Conservation (phyloP, 495 filamentous ascomycete species). For the Aspergillus taichungensis region DNA sequence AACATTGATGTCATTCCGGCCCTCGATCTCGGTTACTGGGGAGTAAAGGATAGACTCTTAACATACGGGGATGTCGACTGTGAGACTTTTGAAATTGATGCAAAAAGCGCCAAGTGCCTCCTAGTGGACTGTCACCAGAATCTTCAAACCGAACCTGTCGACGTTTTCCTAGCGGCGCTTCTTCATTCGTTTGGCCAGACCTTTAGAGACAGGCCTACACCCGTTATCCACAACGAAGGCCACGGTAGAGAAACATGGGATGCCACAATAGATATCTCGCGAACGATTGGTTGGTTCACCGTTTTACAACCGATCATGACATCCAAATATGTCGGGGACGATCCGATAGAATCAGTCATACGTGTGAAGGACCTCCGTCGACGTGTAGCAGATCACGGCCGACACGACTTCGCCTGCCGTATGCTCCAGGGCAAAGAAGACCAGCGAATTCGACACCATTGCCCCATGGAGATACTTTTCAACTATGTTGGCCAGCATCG, state of each 20-base stretch:
- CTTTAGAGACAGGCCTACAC: conserved; percentile 43
- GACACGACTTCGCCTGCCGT: conserved; percentile 41
- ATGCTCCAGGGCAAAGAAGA: conserved; percentile 35
- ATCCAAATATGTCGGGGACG: conserved; percentile 9
- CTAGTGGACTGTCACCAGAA: conserved; percentile 37
- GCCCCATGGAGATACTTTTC: conserved; percentile 63
- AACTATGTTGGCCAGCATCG: conserved; percentile 60
- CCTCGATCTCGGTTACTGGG: conserved; percentile 42
- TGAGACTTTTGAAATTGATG: conserved; percentile 38
- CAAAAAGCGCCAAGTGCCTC: conserved; percentile 30
- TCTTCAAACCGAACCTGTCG: conserved; percentile 42
- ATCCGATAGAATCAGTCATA: conserved; percentile 30
- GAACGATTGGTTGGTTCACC: conserved; percentile 57
- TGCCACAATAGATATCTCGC: conserved; percentile 43
- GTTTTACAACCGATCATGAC: conserved; percentile 43
- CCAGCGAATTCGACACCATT: conserved; percentile 35
- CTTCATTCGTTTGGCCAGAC: conserved; percentile 41
- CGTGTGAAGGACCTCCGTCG: conserved; percentile 41
- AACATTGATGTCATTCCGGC: conserved; percentile 19
- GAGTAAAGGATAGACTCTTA: conserved; percentile 34
- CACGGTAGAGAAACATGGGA: conserved; percentile 50
- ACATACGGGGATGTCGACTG: conserved; percentile 43
- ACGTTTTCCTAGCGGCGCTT: conserved; percentile 44
- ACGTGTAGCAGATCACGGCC: conserved; percentile 38
- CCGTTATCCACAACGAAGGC: conserved; percentile 47